A percentile compares a stretch with the other conserved stretches of the same genome.
These are phyloP conservation scores for Paramecium octaurelia DNA, from an alignment of 73 alveolate genomes.

Conservation along the genomic window DNA sequence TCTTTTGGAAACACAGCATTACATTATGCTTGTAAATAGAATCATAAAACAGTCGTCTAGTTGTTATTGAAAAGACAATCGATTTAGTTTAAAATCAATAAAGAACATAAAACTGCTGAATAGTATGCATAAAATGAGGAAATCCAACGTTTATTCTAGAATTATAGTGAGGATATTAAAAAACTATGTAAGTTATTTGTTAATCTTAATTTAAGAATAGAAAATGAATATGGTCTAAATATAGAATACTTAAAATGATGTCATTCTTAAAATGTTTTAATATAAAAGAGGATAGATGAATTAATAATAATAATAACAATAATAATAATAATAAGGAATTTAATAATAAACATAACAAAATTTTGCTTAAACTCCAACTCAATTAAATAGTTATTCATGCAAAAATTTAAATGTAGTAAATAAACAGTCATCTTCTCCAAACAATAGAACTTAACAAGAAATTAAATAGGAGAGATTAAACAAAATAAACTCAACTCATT, in stretches of 20 bases:
- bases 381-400: constrained; percentile 13
- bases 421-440: constrained; percentile 4
- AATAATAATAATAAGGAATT: background rate
- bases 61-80: constrained; percentile 20
- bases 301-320: background rate
- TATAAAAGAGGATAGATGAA: background rate
- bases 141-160: background rate
- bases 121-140: background rate
- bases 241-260: background rate
- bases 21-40: background rate
- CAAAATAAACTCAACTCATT: constrained; percentile 4
- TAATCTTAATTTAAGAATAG: background rate
- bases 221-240: background rate
- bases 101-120: constrained; percentile 6
- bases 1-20: background rate
- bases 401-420: background rate
- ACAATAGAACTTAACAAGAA: background rate
- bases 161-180: background rate
- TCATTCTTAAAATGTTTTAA: background rate
- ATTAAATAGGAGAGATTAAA: background rate
- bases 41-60: background rate
- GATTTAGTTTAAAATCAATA: background rate
- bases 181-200: background rate
- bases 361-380: background rate
- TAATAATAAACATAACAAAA: background rate